Evolutionary conservation across 495 filamentous ascomycete species (phyloP).

Genomic region (Podospora didyma): DNA sequence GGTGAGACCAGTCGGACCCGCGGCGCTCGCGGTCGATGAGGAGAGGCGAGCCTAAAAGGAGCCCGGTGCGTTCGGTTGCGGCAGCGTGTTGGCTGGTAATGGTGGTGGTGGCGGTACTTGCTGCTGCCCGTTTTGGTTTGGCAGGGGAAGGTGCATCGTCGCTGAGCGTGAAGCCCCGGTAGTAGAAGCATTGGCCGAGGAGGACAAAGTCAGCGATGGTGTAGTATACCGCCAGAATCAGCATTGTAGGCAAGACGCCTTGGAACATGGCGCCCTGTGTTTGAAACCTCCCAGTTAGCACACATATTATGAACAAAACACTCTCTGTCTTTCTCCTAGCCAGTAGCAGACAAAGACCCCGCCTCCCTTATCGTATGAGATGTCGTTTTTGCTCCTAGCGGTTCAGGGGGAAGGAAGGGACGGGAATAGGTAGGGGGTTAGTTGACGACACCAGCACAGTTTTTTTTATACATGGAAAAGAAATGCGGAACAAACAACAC

Average conservation of each 20-base stretch:
- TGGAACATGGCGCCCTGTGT: conserved; percentile 74
- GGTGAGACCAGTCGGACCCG: conserved; percentile 48
- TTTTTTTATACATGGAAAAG: too few relatives aligned
- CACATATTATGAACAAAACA: not conserved
- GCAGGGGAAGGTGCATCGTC: conserved; percentile 38
- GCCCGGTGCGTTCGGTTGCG: conserved; percentile 40
- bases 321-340: too few relatives aligned
- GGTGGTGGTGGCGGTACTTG: conserved; percentile 1
- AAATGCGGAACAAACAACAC: not conserved
- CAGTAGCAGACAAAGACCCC: too few relatives aligned
- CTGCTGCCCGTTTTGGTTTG: conserved; percentile 8
- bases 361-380: too few relatives aligned
- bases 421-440: too few relatives aligned
- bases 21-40: conserved; percentile 38
- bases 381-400: too few relatives aligned
- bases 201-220: conserved; percentile 90
- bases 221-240: conserved; percentile 92
- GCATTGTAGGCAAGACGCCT: conserved; percentile 91
- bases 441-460: too few relatives aligned
- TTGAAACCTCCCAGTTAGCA: not conserved
- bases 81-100: conserved; percentile 22
- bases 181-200: conserved; percentile 87
- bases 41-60: conserved; percentile 22
- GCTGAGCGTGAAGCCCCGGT: conserved; percentile 72
- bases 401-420: too few relatives aligned